These are phyloP conservation scores for Diatrype stigma DNA, from an alignment of 2,329 filamentous ascomycete genomes.

Conservation along the genomic window DNA sequence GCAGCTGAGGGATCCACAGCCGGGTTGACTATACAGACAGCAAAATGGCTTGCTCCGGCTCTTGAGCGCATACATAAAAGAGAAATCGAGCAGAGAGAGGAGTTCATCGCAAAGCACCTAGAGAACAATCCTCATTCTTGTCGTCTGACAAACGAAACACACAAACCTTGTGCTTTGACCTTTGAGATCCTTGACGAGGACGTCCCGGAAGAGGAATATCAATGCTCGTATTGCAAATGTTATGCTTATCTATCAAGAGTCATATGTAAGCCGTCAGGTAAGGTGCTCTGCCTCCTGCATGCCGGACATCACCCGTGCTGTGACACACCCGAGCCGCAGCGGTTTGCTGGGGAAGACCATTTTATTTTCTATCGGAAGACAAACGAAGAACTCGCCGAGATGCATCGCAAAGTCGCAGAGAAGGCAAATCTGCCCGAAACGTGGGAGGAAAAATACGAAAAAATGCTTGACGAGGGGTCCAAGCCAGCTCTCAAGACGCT, in stretches of 20 bases:
- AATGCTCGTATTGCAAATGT: constrained; percentile 86
- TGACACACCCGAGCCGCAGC: constrained; percentile 59
- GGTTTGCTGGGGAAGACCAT: constrained; percentile 68
- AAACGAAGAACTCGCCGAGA: constrained; percentile 61
- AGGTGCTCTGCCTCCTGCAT: constrained; percentile 77
- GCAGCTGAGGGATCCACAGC: constrained; percentile 75
- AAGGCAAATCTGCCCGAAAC: constrained; percentile 80
- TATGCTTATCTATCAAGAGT: constrained; percentile 91
- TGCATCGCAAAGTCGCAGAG: constrained; percentile 74
- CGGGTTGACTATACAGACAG: constrained; percentile 72
- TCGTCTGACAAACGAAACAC: constrained; percentile 41
- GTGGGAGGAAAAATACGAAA: constrained; percentile 89
- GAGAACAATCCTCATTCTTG: constrained; percentile 52
- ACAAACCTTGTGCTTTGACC: constrained; percentile 53
- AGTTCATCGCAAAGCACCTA: constrained; percentile 64
- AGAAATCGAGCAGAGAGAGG: constrained; percentile 64
- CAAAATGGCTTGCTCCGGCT: constrained; percentile 91
- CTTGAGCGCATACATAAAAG: constrained; percentile 72
- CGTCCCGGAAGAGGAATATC: constrained; percentile 85
- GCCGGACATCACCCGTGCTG: constrained; percentile 80
- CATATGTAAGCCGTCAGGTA: constrained; percentile 76
- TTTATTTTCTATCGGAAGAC: constrained; percentile 73
- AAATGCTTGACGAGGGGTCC: constrained; percentile 75
- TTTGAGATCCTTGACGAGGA: constrained; percentile 68
- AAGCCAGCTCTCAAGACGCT: constrained; percentile 83